Percentiles rank a stretch among this genome's conserved stretches.
Evolutionary conservation across 345 rosid genomes (phyloP).

Genomic region (Punica granatum): DNA sequence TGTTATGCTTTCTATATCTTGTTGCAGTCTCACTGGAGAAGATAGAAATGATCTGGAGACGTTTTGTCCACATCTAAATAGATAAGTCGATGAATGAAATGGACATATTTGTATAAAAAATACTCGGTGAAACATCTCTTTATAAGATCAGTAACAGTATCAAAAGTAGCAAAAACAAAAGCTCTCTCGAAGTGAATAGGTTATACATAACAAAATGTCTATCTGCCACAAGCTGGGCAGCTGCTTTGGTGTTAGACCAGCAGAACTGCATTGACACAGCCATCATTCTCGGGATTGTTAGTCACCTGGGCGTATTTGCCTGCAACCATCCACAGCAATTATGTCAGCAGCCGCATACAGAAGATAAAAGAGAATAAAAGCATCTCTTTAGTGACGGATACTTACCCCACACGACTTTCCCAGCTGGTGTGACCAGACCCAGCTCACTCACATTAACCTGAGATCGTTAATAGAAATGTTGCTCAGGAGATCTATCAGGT

Average conservation of each 20-base stretch:
- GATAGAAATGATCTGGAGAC: too few relatives aligned
- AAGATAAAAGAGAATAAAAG: too few relatives aligned
- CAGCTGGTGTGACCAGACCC: conserved; percentile 84
- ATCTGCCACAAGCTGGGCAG: background rate
- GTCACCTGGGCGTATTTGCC: conserved; percentile 97
- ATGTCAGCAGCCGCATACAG: background rate
- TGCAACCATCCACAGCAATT: conserved; percentile 22
- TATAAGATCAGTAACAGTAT: background rate
- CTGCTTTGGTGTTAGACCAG: conserved; percentile 20
- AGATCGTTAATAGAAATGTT: background rate
- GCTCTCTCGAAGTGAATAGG: background rate
- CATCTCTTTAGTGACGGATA: background rate
- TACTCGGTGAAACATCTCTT: too few relatives aligned
- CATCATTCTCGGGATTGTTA: conserved; percentile 87
- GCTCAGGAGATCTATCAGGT: background rate
- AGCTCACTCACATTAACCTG: conserved; percentile 91
- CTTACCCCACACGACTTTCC: conserved; percentile 96
- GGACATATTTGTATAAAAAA: too few relatives aligned
- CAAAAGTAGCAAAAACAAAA: background rate
- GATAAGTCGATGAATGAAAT: too few relatives aligned
- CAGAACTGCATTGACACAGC: conserved; percentile 80
- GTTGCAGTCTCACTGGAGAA: too few relatives aligned
- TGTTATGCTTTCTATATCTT: too few relatives aligned
- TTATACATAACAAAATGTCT: background rate
- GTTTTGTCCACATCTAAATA: too few relatives aligned